Evolutionary conservation across 768 basidiomycete species (phyloP).

Genomic region (Phlebiopsis gigantea): DNA sequence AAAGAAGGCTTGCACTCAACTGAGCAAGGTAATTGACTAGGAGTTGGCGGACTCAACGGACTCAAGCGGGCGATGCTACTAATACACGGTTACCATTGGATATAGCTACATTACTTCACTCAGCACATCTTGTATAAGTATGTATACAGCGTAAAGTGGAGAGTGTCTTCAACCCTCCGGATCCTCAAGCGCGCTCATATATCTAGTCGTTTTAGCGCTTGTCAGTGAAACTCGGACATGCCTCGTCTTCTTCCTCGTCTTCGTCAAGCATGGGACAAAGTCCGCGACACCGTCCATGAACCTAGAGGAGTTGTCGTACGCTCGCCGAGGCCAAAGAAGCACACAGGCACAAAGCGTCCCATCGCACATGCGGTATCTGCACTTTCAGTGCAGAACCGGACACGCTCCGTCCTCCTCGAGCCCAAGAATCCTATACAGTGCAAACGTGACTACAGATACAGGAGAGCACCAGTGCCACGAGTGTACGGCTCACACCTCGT

Average conservation of each 20-base stretch:
- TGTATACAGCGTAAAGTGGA: too few species aligned
- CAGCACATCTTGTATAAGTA: too few species aligned
- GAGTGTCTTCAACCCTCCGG: too few species aligned
- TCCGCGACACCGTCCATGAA: background rate
- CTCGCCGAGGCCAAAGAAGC: background rate
- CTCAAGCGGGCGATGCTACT: too few species aligned
- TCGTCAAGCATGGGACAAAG: constrained; percentile 34
- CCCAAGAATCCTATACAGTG: constrained; percentile 49
- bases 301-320: background rate
- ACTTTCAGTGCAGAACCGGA: constrained; percentile 36
- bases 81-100: too few species aligned
- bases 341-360: background rate
- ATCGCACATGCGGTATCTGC: constrained; percentile 27
- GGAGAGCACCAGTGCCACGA: constrained; percentile 55
- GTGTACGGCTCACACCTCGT: constrained; percentile 28
- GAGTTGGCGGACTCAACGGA: too few species aligned
- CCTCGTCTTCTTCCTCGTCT: constrained; percentile 70
- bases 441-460: constrained; percentile 41
- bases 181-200: too few species aligned
- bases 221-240: too few species aligned
- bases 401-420: constrained; percentile 59
- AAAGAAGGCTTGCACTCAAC: too few species aligned
- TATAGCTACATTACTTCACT: too few species aligned
- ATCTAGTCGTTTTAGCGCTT: too few species aligned
- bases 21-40: too few species aligned